phyloP scores from a whole-genome alignment of 768 basidiomycete species.

The Calocybe indica region DNA sequence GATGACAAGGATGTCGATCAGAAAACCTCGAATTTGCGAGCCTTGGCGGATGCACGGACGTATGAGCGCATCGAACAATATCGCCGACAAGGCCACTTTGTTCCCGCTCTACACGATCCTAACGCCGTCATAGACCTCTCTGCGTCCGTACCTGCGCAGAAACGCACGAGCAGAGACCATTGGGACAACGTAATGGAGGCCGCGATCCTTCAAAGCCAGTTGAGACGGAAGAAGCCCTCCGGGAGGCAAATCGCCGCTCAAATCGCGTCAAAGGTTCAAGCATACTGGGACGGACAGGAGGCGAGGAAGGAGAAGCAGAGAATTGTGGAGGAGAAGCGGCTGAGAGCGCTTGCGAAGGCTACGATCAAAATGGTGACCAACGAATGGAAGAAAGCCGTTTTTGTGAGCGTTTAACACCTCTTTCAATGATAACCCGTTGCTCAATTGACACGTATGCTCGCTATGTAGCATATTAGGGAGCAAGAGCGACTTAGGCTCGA shows the following conservation, averaged over 20 bases:
- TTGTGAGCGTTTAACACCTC: conserved; percentile 40
- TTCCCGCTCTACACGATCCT: conserved; percentile 31
- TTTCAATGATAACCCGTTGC: background rate
- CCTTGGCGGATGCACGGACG: conserved; percentile 25
- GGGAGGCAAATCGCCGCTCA: conserved; percentile 38
- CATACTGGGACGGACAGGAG: conserved; percentile 70
- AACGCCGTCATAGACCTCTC: conserved; percentile 12
- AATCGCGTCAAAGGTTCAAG: conserved; percentile 62
- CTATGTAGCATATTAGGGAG: conserved; percentile 63
- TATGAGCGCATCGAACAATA: conserved; percentile 27
- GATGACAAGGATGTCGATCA: conserved; percentile 42
- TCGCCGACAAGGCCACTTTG: conserved; percentile 30
- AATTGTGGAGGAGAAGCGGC: conserved; percentile 58
- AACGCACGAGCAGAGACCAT: conserved; percentile 33
- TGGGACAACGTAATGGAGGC: conserved; percentile 60
- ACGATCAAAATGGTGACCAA: conserved; percentile 63
- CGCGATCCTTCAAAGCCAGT: conserved; percentile 22
- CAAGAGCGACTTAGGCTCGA: conserved; percentile 57
- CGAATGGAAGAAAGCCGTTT: conserved; percentile 88
- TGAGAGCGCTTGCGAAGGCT: conserved; percentile 63
- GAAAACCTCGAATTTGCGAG: conserved; percentile 18
- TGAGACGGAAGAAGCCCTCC: conserved; percentile 21
- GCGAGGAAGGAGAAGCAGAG: conserved; percentile 55
- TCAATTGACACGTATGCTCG: conserved; percentile 2
- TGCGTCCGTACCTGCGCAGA: conserved; percentile 20